A percentile compares a stretch with the other conserved stretches of the same genome.
These are phyloP conservation scores for Rhynchosporium agropyri DNA, from an alignment of 2,329 filamentous ascomycete genomes.

Conservation along the genomic window DNA sequence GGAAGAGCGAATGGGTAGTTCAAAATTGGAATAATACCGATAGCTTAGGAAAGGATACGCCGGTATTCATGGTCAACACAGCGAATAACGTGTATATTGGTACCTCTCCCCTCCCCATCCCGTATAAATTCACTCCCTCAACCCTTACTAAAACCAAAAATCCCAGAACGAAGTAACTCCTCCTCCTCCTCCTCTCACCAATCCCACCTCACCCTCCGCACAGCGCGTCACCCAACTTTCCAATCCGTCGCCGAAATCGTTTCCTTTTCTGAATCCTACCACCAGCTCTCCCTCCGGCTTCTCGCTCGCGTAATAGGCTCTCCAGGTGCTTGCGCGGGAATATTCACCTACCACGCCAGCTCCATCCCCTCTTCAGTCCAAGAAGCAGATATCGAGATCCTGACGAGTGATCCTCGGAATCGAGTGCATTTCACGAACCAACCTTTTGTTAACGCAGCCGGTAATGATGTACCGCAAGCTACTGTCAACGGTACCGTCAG, in stretches of 20 bases:
- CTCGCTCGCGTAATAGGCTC: slow-evolving; percentile 38
- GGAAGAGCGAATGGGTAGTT: slow-evolving; percentile 37
- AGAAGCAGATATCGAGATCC: slow-evolving; percentile 42
- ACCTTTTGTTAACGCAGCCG: slow-evolving; percentile 33
- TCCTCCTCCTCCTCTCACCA: slow-evolving; percentile 26
- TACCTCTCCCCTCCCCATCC: slow-evolving; percentile 14
- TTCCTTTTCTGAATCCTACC: slow-evolving; percentile 35
- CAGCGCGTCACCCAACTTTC: slow-evolving; percentile 35
- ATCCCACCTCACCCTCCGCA: slow-evolving; percentile 41
- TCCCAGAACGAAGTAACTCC: slow-evolving; percentile 31
- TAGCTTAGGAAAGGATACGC: slow-evolving; percentile 27
- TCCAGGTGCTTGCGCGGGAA: slow-evolving; percentile 39
- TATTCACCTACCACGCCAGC: slow-evolving; percentile 39
- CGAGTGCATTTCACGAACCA: slow-evolving; percentile 41
- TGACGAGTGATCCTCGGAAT: slow-evolving; percentile 36
- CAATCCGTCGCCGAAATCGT: slow-evolving; percentile 41
- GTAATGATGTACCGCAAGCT: slow-evolving; percentile 29
- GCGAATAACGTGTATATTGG: slow-evolving; percentile 41
- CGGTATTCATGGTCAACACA: slow-evolving; percentile 37
- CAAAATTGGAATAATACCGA: slow-evolving; percentile 41
- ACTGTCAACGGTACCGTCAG: slow-evolving; percentile 36
- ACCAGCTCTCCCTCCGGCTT: slow-evolving; percentile 39
- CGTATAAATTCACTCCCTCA: neutral
- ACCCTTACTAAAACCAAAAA: neutral
- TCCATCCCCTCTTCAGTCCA: slow-evolving; percentile 29